Percentiles rank a stretch among this genome's conserved stretches.
These are phyloP conservation scores for Pythium folliculosum DNA, from an alignment of 352 stramenopile genomes.

Conservation along the genomic window DNA sequence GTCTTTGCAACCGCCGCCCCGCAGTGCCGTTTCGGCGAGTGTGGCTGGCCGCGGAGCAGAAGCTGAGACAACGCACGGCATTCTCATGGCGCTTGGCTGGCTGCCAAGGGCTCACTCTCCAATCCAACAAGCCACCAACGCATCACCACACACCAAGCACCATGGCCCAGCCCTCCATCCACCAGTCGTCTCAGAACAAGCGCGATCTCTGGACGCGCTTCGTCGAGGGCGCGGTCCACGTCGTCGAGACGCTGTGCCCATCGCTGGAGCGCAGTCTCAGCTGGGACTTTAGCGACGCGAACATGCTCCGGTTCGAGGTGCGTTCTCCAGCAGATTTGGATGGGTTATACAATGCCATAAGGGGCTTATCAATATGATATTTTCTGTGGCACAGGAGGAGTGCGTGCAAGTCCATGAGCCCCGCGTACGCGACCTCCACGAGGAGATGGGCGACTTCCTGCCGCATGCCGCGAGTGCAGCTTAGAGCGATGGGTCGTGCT, in stretches of 20 bases:
- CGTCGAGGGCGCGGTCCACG: conserved; percentile 17
- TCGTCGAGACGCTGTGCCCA: conserved; percentile 23
- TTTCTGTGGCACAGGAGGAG: conserved; percentile 16
- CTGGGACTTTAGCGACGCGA: conserved; percentile 21
- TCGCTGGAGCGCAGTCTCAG: conserved; percentile 17
- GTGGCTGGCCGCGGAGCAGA: too few relatives aligned
- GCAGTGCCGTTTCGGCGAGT: not conserved
- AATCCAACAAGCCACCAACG: not conserved
- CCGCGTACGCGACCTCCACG: conserved; percentile 3
- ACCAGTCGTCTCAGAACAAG: not conserved
- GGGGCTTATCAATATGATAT: not conserved
- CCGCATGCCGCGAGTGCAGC: conserved; percentile 20
- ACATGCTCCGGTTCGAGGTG: conserved; percentile 12
- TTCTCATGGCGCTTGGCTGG: not conserved
- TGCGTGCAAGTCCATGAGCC: not conserved
- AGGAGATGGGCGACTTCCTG: conserved; percentile 20
- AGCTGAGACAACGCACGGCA: too few relatives aligned
- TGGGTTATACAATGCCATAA: too few relatives aligned
- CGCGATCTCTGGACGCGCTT: conserved; percentile 17
- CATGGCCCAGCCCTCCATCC: not conserved
- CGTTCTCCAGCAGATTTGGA: not conserved
- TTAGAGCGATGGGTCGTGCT: too few relatives aligned
- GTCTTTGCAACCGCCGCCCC: conserved; percentile 2
- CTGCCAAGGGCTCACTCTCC: not conserved
- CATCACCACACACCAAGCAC: not conserved